Base-by-base conservation (phyloP, 2,329 filamentous ascomycete species). In the Trichoderma breve region DNA sequence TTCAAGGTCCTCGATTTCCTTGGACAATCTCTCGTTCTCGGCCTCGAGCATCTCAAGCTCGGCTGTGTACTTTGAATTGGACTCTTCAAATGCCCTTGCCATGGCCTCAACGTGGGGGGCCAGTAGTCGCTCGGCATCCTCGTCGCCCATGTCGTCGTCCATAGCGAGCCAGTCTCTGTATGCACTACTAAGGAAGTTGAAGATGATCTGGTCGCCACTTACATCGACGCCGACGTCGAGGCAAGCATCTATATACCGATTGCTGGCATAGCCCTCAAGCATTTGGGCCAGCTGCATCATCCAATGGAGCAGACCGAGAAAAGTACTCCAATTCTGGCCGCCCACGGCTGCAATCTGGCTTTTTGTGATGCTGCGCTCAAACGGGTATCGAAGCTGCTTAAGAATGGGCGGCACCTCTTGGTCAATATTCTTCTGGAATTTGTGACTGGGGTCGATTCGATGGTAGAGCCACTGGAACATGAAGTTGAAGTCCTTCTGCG, bases 381-480 rank as follows among this genome's bases (percentile, higher is more conserved):
- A 99, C 0, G 96, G 96, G 79, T 99, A 99, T 69, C 95, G 90
- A 78, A 99, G 84, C 80, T 98, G 95, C 79, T 97, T 97, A 72
- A 99, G 84, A 58, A 99, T 91, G 0, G 94, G 91, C 14, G 95
- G 95, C 0, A 98, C 95, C 80, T 99, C 97, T 71, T 95, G 92
- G 80, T 98, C 96, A 77, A 98, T 97, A 65, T 92, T 93, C 81
- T 98, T 98, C 78, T 95, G 91, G 78, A 99, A 98, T 43, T 91
- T 90, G 81, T 98, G 97, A 76, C 91, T 93, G 0, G 96, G 96
- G 79, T 99, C 96, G 79, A 99, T 97, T 71, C 94, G 92, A 78
- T 94, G 93, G 81, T 99, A 99, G 4, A 99, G 86, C 93, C 95
- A 99, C 78, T 98, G 94, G 79, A 99, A 99, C 87, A 99, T 97